Evolutionary conservation across 331 rosid genomes (phyloP).

Genomic region (Saraca asoca): DNA sequence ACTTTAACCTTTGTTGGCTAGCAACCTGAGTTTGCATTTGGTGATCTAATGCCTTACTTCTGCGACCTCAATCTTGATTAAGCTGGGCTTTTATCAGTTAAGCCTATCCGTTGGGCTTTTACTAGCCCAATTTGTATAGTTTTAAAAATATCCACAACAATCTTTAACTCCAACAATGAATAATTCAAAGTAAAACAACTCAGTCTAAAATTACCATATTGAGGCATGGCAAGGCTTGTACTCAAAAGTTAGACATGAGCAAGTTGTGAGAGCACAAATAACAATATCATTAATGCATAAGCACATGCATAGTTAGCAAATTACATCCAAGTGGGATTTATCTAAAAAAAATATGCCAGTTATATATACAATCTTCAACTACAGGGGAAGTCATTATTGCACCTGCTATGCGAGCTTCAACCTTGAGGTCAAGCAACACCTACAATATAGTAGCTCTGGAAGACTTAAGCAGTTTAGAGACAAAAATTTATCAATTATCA

Average conservation of each 20-base stretch:
- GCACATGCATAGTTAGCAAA: conserved; percentile 12
- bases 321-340: not conserved
- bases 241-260: not conserved
- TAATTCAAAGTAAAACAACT: not conserved
- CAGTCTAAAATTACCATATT: not conserved
- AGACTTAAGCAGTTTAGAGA: too few relatives aligned
- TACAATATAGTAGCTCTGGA: conserved; percentile 34
- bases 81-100: too few relatives aligned
- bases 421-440: conserved; percentile 76
- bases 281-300: not conserved
- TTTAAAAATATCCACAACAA: too few relatives aligned
- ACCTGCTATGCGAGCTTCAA: conserved; percentile 65
- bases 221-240: not conserved
- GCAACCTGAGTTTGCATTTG: too few relatives aligned
- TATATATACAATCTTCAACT: conserved; percentile 85
- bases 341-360: conserved; percentile 50
- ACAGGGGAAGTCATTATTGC: conserved; percentile 88
- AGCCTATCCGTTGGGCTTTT: too few relatives aligned
- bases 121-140: too few relatives aligned
- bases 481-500: too few relatives aligned
- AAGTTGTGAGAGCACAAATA: not conserved
- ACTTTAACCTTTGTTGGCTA: too few relatives aligned
- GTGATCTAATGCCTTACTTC: too few relatives aligned
- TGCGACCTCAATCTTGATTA: too few relatives aligned
- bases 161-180: not conserved